Evolutionary conservation across 2,329 filamentous ascomycete genomes (phyloP), one percentile per base, ranked within the genome.

Genomic region (Meredithiella fracta): DNA sequence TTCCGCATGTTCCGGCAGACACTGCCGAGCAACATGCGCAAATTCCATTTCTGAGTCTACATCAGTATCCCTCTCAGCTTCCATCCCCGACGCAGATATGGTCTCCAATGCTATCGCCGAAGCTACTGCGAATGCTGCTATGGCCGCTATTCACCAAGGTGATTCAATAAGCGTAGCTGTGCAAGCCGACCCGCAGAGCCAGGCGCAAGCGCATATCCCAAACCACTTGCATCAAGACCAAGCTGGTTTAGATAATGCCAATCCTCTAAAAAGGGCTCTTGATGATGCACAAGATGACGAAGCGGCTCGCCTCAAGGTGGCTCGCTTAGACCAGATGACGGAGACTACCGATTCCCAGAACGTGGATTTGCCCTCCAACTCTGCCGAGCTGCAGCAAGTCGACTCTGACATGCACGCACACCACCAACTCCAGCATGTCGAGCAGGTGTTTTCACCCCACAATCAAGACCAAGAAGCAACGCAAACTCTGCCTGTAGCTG

Each of bases 221-320:
- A 25, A 49, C 17, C 14, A 31, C 29, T 17, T 51, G 9, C 8
- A 22, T 25, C 31, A 23, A 47, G 52, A 25, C 6, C 52, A 25
- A 25, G 25, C 14, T 49, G 20, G 17, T 47, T 42, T 64, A 63
- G 59, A 23, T 20, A 47, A 66, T 52, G 63, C 66, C 47, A 68
- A 67, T 60, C 68, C 70, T 53, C 66, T 71, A 57, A 73, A 73
- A 64, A 65, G 71, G 56, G 63, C 65, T 25, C 69, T 71, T 51
- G 70, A 73, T 61, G 31, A 40, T 4, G 8, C 7, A 7, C 44
- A 53, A 44, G 57, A 56, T 34, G 49, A 58, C 22, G 31, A 53
- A 40, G 40, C 23, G 9, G n/a, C 54, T 20, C 20, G 47, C 40
- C 26, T 59, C 15, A 59, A 59, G 47, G 49, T 59, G 23, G 54